phyloP scores from a whole-genome alignment of 257 asterid species.

The Fraxinus excelsior region DNA sequence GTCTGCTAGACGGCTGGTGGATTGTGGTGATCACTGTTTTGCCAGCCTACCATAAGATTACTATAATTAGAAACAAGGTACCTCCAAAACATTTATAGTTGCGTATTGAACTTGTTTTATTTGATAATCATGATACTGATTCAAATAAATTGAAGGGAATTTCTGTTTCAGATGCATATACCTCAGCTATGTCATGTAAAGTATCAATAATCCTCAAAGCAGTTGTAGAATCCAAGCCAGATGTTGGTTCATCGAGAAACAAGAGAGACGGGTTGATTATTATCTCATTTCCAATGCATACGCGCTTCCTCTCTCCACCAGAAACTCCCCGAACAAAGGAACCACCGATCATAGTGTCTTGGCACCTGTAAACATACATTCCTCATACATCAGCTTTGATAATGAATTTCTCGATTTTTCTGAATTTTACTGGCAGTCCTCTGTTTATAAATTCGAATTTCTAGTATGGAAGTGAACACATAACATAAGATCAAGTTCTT shows the following conservation, averaged over 20 bases:
- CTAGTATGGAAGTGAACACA: too few relatives aligned
- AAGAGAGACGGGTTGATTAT: slow-evolving; percentile 83
- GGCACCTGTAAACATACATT: slow-evolving; percentile 61
- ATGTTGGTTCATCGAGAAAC: slow-evolving; percentile 95
- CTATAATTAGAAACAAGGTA: slow-evolving; percentile 5
- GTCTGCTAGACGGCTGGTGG: slow-evolving; percentile 97
- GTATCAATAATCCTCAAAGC: slow-evolving; percentile 85
- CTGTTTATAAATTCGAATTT: too few relatives aligned
- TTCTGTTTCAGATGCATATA: slow-evolving; percentile 11
- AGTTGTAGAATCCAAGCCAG: slow-evolving; percentile 97
- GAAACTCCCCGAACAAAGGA: slow-evolving; percentile 94
- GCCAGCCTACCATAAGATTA: slow-evolving; percentile 56
- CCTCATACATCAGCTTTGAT: too few relatives aligned
- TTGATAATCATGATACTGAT: neutral
- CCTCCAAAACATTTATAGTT: neutral
- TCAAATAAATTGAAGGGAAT: neutral
- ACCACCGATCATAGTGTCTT: slow-evolving; percentile 96
- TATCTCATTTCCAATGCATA: slow-evolving; percentile 89
- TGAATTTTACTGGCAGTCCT: neutral
- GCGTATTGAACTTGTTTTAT: neutral
- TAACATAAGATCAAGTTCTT: neutral
- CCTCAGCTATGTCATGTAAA: slow-evolving; percentile 86
- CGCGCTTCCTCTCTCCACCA: slow-evolving; percentile 98
- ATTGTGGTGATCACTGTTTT: slow-evolving; percentile 88
- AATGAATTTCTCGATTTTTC: neutral